Evolutionary conservation across 2,329 filamentous ascomycete species (phyloP).

Genomic region (Aspergillus aculeatus): DNA sequence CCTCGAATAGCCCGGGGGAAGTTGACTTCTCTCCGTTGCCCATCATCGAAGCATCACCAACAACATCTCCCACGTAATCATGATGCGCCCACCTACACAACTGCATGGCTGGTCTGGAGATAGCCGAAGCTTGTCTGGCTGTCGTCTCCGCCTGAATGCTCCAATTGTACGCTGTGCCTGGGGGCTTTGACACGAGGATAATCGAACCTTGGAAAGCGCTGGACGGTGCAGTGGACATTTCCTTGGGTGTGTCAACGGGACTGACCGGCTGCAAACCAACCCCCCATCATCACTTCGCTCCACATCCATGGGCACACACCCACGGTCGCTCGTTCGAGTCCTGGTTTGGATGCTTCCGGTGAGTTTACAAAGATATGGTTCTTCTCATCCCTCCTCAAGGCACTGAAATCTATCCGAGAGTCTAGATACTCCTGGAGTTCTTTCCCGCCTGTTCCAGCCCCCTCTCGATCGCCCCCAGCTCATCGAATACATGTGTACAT

Average conservation of each 20-base stretch:
- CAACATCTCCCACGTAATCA: not conserved
- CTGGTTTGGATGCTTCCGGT: not conserved
- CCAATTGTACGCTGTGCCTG: conserved; percentile 7
- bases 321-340: not conserved
- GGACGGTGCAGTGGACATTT: not conserved
- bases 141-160: not conserved
- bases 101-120: not conserved
- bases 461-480: not conserved
- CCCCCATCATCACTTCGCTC: conserved; percentile 9
- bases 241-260: conserved; percentile 18
- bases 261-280: conserved; percentile 16
- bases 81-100: not conserved
- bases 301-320: not conserved
- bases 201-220: conserved; percentile 1
- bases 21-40: not conserved
- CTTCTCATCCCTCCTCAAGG: not conserved
- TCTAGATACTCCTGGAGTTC: not conserved
- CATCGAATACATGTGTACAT: not conserved
- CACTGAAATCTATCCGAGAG: not conserved
- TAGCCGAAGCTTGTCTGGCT: conserved; percentile 6
- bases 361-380: too few relatives aligned
- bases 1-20: not conserved
- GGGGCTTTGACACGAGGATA: conserved; percentile 3
- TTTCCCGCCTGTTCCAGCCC: not conserved
- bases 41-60: not conserved